Percentiles rank a stretch among this genome's conserved stretches.
Conservation (phyloP, 495 filamentous ascomycete genomes). For the Penicillium coffeae region DNA sequence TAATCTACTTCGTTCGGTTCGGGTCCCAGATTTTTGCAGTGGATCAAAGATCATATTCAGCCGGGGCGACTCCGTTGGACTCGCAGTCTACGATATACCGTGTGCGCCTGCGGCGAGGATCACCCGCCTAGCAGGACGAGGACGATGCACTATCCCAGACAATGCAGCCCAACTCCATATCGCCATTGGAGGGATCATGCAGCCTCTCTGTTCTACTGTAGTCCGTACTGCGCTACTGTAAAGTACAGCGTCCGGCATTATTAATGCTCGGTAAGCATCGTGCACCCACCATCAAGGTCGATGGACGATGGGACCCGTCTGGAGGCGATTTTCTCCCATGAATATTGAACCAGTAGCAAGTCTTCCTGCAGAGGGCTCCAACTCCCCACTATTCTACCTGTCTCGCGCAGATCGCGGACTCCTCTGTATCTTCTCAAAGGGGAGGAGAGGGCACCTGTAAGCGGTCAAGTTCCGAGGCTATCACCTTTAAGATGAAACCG, state of each 20-base stretch:
- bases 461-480: slow-evolving; percentile 1
- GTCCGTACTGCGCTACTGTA: not conserved
- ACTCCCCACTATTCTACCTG: no score
- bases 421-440: no score
- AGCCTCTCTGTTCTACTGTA: not conserved
- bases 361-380: no score
- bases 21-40: not conserved
- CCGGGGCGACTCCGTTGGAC: not conserved
- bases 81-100: no score
- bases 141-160: not conserved
- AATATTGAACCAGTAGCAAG: no score
- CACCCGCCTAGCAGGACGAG: not conserved
- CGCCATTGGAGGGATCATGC: not conserved
- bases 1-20: not conserved
- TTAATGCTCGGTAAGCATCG: not conserved
- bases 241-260: not conserved
- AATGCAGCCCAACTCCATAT: not conserved
- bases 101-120: no score
- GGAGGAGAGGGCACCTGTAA: no score
- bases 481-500: slow-evolving; percentile 4
- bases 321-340: no score
- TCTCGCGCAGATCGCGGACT: no score
- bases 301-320: no score
- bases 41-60: not conserved
- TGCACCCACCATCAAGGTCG: not conserved